Evolutionary conservation across 345 rosid genomes (phyloP).

Genomic region (Jatropha curcas): DNA sequence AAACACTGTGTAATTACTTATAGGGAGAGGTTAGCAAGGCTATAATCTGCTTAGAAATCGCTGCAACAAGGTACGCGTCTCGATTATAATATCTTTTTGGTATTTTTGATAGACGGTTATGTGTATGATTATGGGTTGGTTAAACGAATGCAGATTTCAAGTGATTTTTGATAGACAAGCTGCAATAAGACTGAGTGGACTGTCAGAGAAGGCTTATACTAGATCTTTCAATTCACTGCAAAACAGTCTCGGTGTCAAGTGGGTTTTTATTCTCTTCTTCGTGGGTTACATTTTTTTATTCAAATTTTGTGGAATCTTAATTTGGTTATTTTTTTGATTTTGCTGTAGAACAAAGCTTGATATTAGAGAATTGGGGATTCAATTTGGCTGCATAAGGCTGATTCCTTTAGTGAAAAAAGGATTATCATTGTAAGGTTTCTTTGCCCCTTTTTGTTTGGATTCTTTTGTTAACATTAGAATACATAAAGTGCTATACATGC

Average conservation of each 20-base stretch:
- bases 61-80: conserved; percentile 58
- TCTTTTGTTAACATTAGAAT: not conserved
- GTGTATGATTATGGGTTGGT: not conserved
- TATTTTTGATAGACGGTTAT: not conserved
- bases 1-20: not conserved
- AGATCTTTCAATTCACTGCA: conserved; percentile 79
- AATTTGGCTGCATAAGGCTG: conserved; percentile 85
- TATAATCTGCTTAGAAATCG: conserved; percentile 83
- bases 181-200: conserved; percentile 77
- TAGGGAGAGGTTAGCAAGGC: conserved; percentile 97
- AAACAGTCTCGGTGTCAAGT: conserved; percentile 82
- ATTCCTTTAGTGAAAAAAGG: conserved; percentile 73
- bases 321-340: not conserved
- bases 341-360: conserved; percentile 62
- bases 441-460: not conserved
- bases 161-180: conserved; percentile 69
- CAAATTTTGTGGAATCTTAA: not conserved
- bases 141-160: conserved; percentile 44
- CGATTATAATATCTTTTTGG: not conserved
- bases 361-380: conserved; percentile 76
- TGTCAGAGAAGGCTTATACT: conserved; percentile 85
- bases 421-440: conserved; percentile 58
- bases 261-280: conserved; percentile 20
- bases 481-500: not conserved
- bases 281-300: not conserved